phyloP scores from a whole-genome alignment of 805 yeast species.

The Kuraishia hungarica region DNA sequence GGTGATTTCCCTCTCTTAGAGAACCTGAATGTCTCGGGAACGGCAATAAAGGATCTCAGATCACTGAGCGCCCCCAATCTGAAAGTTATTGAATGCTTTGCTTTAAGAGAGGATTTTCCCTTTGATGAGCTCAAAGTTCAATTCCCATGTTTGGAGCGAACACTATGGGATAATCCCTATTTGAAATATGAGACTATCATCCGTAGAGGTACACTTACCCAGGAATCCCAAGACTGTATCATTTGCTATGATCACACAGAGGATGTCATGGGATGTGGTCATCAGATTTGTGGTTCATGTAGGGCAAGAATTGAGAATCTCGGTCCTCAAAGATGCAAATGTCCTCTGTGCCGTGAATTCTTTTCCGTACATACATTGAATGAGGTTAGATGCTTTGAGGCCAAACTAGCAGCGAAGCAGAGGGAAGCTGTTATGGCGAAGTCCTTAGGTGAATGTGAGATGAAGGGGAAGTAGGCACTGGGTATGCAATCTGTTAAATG shows the following conservation, averaged over 20 bases:
- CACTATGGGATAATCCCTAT: background rate
- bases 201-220: background rate
- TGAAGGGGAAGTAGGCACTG: background rate
- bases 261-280: background rate
- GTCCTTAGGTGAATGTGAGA: background rate
- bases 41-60: background rate
- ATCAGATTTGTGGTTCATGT: background rate
- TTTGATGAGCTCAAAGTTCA: background rate
- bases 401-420: background rate
- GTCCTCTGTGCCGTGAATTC: background rate
- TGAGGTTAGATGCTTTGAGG: background rate
- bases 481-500: too few relatives aligned
- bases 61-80: background rate
- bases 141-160: background rate
- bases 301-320: background rate
- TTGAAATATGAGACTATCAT: background rate
- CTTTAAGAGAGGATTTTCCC: background rate
- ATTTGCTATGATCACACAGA: background rate
- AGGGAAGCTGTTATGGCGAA: background rate
- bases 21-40: background rate
- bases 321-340: background rate
- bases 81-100: background rate
- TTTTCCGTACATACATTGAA: background rate
- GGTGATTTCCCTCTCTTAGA: background rate
- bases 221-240: background rate